These are phyloP conservation scores for Ophiognomonia clavigignenti-juglandacearum DNA, from an alignment of 2,329 filamentous ascomycete genomes.

Conservation along the genomic window DNA sequence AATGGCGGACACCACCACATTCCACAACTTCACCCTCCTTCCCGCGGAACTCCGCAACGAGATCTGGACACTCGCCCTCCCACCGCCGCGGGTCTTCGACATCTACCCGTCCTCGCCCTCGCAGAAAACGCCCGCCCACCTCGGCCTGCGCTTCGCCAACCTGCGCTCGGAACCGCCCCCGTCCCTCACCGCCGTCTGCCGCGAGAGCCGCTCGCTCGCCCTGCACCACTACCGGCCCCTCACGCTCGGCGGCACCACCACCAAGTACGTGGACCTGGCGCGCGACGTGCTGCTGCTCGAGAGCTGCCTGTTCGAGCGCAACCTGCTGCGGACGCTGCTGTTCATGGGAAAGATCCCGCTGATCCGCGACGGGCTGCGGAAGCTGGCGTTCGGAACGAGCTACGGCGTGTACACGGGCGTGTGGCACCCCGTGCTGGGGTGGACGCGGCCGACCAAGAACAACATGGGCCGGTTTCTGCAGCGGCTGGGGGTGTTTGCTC, in stretches of 20 bases:
- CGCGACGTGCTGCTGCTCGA: conserved; percentile 43
- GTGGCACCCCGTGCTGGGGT: conserved; percentile 39
- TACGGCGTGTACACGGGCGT: conserved; percentile 41
- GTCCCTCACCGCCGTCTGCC: conserved; percentile 37
- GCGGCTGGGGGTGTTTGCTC: conserved; percentile 34
- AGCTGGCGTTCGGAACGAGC: conserved; percentile 40
- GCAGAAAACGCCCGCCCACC: conserved; percentile 33
- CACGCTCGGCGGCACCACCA: conserved; percentile 39
- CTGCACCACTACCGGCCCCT: conserved; percentile 39
- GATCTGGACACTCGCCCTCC: conserved; percentile 41
- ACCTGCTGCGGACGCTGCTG: conserved; percentile 39
- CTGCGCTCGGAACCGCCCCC: conserved; percentile 40
- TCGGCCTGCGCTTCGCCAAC: conserved; percentile 42
- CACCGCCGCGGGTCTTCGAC: conserved; percentile 40
- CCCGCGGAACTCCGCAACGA: conserved; percentile 40
- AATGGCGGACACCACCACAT: conserved; percentile 14
- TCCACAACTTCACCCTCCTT: conserved; percentile 27
- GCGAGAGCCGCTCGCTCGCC: conserved; percentile 38
- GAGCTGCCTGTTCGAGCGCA: conserved; percentile 42
- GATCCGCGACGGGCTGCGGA: conserved; percentile 34
- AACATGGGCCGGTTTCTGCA: conserved; percentile 39
- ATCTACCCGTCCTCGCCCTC: conserved; percentile 40
- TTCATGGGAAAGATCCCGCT: conserved; percentile 41
- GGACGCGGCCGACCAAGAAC: conserved; percentile 34
- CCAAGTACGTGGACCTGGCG: conserved; percentile 40